Base-by-base conservation (phyloP, 169 alveolate species). In the Sarcocystis neurona region DNA sequence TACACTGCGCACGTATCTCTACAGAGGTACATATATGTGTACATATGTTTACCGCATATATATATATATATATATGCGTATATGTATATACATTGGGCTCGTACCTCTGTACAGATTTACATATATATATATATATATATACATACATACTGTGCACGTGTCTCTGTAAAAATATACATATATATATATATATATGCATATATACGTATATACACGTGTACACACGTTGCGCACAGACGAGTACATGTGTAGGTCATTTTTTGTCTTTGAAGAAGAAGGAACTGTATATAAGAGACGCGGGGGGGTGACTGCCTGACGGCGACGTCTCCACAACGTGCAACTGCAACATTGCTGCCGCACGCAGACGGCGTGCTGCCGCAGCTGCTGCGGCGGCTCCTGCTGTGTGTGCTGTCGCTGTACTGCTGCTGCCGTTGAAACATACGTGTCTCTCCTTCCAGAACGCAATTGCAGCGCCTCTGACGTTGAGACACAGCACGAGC, bases 381-480 rank as follows among this genome's bases (percentile, higher is more conserved):
- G 63, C 30, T 20, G 63, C 20, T 20, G 63, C 63, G 20, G 63
- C 63, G n/a, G n/a, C 27, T 50, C 60, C 5, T 23, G 27, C 75
- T 23, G 41, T 23, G 37, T 5, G 10, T 23, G 10, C 37, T 12
- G 30, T 23, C 41, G 75, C 39, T 20, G 10, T 23, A 34, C 27
- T 63, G 75, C 75, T 63, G 75, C 75, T 63, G 41, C 30, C n/a
- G 75, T n/a, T 23, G 84, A 5, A 18, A 1, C 74, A 12, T 79
- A 34, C 72, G 46, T 87, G 80, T 30, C n/a, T 74, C 41, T 70
- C 77, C 46, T 87, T 82, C 86, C 86, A 87, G 68, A 87, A 87
- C 30, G 91, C 91, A 53, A 87, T 58, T 6, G 91, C 91, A 4
- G 79, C 75, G n/a, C 79, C 91, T 3, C 60, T 74, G 37, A 87